Percentiles rank a stretch among this genome's conserved stretches.
Evolutionary conservation across 2,329 filamentous ascomycete species (phyloP).

Genomic region (Epichloe coenophiala): DNA sequence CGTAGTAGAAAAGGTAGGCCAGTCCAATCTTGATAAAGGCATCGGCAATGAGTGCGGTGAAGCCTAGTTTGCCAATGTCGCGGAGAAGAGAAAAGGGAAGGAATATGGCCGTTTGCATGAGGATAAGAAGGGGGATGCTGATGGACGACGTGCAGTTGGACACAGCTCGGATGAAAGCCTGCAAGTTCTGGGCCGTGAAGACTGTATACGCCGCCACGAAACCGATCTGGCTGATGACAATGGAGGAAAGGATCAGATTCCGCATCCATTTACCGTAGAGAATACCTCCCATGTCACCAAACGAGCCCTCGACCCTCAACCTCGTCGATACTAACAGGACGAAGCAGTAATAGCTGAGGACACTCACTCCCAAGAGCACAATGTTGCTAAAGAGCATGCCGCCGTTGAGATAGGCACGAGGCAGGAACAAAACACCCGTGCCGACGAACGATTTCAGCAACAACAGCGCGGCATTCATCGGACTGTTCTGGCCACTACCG

Average conservation of each 20-base stretch:
- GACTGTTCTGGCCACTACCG: slow-evolving; percentile 61
- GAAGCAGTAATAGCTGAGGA: slow-evolving; percentile 93
- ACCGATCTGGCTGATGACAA: slow-evolving; percentile 89
- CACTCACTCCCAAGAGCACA: slow-evolving; percentile 73
- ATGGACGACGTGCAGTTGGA: slow-evolving; percentile 76
- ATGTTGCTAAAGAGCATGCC: slow-evolving; percentile 95
- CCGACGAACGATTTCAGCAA: slow-evolving; percentile 96
- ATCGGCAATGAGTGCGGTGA: slow-evolving; percentile 86
- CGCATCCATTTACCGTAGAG: slow-evolving; percentile 88
- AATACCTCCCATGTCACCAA: slow-evolving; percentile 89
- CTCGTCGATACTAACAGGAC: slow-evolving; percentile 82
- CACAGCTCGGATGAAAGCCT: slow-evolving; percentile 87
- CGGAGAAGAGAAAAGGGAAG: slow-evolving; percentile 84
- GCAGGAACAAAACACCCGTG: slow-evolving; percentile 86
- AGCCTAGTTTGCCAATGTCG: slow-evolving; percentile 94
- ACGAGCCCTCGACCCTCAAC: slow-evolving; percentile 78
- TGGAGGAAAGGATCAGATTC: slow-evolving; percentile 73
- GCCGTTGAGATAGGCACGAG: slow-evolving; percentile 85
- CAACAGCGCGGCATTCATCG: slow-evolving; percentile 67
- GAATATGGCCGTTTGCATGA: slow-evolving; percentile 94
- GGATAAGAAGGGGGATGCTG: slow-evolving; percentile 79
- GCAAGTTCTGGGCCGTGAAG: slow-evolving; percentile 89
- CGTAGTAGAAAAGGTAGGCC: slow-evolving; percentile 91
- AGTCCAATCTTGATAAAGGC: slow-evolving; percentile 87
- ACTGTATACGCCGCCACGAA: slow-evolving; percentile 95